A percentile compares a stretch with the other conserved stretches of the same genome.
Evolutionary conservation across 352 stramenopile genomes (phyloP).

Genomic region (Blastocystis sp.): DNA sequence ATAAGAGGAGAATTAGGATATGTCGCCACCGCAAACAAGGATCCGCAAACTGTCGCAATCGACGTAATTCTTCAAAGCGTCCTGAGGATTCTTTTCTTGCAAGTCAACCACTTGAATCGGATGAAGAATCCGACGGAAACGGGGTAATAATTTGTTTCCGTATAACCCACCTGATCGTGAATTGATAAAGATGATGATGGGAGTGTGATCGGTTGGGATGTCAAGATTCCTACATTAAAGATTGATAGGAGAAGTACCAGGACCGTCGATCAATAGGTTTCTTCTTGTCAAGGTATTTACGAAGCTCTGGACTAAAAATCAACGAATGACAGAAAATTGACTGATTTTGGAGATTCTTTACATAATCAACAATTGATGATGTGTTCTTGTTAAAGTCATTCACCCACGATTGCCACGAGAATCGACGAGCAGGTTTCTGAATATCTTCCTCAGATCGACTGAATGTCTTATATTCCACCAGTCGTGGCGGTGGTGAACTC

Average conservation of each 20-base stretch:
- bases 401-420: background rate
- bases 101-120: constrained; percentile 89
- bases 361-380: background rate
- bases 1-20: constrained; percentile 60
- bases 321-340: background rate
- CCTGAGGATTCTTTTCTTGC: constrained; percentile 80
- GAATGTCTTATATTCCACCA: constrained; percentile 1
- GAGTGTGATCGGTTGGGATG: constrained; percentile 21
- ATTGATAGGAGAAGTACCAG: background rate
- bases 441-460: background rate
- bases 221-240: background rate
- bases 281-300: background rate
- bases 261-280: background rate
- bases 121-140: constrained; percentile 84
- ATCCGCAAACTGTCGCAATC: constrained; percentile 78
- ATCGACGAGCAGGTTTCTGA: background rate
- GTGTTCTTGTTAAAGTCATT: background rate
- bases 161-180: constrained; percentile 83
- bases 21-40: constrained; percentile 85
- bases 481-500: background rate
- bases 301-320: constrained; percentile 4
- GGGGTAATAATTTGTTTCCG: constrained; percentile 80
- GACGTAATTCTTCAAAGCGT: constrained; percentile 80
- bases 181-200: constrained; percentile 86
- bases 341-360: constrained; percentile 36